Evolutionary conservation across 139 green algal species (phyloP).

Genomic region (Closterium sp.): DNA sequence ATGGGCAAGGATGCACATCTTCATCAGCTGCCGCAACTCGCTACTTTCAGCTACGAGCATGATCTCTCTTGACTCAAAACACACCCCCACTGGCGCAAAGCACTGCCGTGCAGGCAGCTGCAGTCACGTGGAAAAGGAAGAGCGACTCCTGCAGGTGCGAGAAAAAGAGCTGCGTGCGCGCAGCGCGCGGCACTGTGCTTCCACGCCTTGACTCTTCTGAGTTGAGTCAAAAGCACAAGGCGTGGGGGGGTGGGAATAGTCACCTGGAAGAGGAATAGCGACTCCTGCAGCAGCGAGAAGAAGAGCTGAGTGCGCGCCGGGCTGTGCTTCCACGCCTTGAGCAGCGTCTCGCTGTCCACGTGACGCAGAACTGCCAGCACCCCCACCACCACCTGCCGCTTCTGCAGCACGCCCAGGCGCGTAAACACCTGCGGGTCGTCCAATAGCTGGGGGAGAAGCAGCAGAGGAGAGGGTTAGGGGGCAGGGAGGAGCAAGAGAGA

Average conservation of each 20-base stretch:
- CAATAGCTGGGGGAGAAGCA: background rate
- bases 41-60: too few species aligned
- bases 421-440: slow-evolving; percentile 18
- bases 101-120: too few species aligned
- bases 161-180: slow-evolving; percentile 28
- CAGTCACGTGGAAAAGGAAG: slow-evolving; percentile 33
- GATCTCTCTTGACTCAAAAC: too few species aligned
- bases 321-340: slow-evolving; percentile 34
- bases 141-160: slow-evolving; percentile 36
- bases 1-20: too few species aligned
- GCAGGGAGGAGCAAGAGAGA: background rate
- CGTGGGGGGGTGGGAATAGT: background rate
- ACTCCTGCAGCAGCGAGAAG: slow-evolving; percentile 48
- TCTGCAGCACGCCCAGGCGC: slow-evolving; percentile 27
- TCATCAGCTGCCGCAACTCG: too few species aligned
- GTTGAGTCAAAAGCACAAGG: too few species aligned
- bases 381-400: slow-evolving; percentile 41
- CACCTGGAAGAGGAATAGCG: slow-evolving; percentile 40
- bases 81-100: too few species aligned
- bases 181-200: slow-evolving; percentile 13
- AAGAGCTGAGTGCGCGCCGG: slow-evolving; percentile 13
- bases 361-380: slow-evolving; percentile 38
- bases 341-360: slow-evolving; percentile 27
- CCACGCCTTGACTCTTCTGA: too few species aligned
- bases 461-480: background rate